Conservation (phyloP, 75 land plant species). For the Ceratopteris richardii region DNA sequence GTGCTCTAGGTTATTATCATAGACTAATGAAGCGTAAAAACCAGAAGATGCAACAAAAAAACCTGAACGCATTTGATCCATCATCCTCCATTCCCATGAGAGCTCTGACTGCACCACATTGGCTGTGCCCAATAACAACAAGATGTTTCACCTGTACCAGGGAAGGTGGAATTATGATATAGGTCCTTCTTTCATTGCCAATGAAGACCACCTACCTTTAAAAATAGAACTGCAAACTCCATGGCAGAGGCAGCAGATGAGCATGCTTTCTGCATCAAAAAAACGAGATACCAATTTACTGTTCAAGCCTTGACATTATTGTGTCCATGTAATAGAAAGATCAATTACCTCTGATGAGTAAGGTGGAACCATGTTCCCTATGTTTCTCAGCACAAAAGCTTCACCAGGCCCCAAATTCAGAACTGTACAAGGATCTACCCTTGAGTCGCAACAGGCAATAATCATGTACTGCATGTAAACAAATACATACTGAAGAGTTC, state of each 20-base stretch:
- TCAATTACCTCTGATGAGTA: slow-evolving; percentile 8
- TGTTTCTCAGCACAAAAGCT: slow-evolving; percentile 29
- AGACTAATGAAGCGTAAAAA: too few species aligned
- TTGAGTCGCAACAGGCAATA: slow-evolving; percentile 29
- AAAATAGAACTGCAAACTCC: too few species aligned
- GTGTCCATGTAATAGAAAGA: too few species aligned
- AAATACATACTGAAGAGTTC: background rate
- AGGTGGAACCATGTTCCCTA: slow-evolving; percentile 27
- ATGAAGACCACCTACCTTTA: too few species aligned
- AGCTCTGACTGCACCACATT: slow-evolving; percentile 30
- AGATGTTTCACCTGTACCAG: slow-evolving; percentile 16
- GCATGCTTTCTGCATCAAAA: slow-evolving; percentile 22
- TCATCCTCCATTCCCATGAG: slow-evolving; percentile 21
- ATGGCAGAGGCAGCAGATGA: slow-evolving; percentile 12
- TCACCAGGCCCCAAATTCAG: slow-evolving; percentile 21
- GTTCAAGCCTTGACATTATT: too few species aligned
- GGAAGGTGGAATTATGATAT: background rate
- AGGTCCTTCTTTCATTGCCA: background rate
- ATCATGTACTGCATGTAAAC: slow-evolving; percentile 23
- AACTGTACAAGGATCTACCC: slow-evolving; percentile 27
- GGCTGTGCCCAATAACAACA: slow-evolving; percentile 25
- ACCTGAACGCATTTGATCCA: too few species aligned
- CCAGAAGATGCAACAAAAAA: too few species aligned
- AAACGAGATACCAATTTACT: slow-evolving; percentile 4
- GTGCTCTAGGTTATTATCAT: too few species aligned